phyloP scores from a whole-genome alignment of 2,329 filamentous ascomycete species.

The Aphanoascus verrucosus region DNA sequence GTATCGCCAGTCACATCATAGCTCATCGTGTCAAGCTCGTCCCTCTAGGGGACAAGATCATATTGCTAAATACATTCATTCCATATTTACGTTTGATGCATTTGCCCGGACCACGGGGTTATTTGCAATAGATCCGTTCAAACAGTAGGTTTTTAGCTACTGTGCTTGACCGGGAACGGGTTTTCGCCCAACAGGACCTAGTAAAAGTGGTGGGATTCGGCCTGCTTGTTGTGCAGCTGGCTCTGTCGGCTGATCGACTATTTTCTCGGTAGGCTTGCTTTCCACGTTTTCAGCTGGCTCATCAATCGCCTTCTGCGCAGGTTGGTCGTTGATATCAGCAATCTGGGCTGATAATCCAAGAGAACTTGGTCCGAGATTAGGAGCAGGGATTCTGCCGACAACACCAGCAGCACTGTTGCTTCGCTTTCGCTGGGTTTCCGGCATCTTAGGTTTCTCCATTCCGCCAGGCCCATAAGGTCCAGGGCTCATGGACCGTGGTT shows the following conservation, averaged over 20 bases:
- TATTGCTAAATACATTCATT: slow-evolving; percentile 5
- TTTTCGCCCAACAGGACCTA: slow-evolving; percentile 43
- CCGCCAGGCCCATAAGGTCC: slow-evolving; percentile 35
- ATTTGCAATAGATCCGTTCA: background rate
- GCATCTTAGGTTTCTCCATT: slow-evolving; percentile 33
- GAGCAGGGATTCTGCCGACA: slow-evolving; percentile 11
- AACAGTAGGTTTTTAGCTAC: slow-evolving; percentile 3
- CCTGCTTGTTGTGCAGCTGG: slow-evolving; percentile 30
- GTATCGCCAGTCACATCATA: slow-evolving; percentile 12
- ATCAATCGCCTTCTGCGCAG: background rate
- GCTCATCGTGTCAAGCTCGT: slow-evolving; percentile 6
- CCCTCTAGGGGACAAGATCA: slow-evolving; percentile 1
- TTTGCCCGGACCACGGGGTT: background rate
- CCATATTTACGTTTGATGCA: slow-evolving; percentile 4
- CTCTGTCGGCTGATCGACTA: background rate
- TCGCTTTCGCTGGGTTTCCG: slow-evolving; percentile 29
- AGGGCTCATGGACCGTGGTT: slow-evolving; percentile 36
- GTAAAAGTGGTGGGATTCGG: slow-evolving; percentile 27
- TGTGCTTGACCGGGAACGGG: slow-evolving; percentile 46
- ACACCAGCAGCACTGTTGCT: slow-evolving; percentile 36
- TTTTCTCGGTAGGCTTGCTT: background rate
- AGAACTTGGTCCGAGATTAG: slow-evolving; percentile 13
- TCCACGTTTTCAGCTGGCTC: background rate
- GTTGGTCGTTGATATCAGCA: background rate
- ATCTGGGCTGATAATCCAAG: slow-evolving; percentile 6